Conservation (phyloP, 305 asterid species). For the Galium porrigens region DNA sequence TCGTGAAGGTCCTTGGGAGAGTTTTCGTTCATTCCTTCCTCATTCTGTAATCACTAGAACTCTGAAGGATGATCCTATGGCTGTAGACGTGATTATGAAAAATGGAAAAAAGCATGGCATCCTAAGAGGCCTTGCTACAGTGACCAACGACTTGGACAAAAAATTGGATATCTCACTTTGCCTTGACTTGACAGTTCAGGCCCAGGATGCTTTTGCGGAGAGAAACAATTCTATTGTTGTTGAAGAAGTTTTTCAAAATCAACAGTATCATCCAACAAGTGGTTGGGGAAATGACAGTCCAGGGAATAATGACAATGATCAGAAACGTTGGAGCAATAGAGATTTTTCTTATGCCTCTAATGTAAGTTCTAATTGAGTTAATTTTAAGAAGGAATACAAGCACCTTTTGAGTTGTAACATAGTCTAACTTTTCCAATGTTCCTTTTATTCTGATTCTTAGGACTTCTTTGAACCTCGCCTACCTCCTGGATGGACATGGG, state of each 20-base stretch:
- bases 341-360: constrained; percentile 46
- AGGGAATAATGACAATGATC: constrained; percentile 26
- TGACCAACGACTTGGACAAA: constrained; percentile 75
- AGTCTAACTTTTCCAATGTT: constrained; percentile 9
- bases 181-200: constrained; percentile 27
- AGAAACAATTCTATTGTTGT: constrained; percentile 26
- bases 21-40: constrained; percentile 88
- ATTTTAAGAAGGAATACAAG: constrained; percentile 9
- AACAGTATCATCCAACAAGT: constrained; percentile 32
- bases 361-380: constrained; percentile 23
- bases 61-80: constrained; percentile 64
- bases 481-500: constrained; percentile 60
- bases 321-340: constrained; percentile 48
- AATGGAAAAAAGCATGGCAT: constrained; percentile 81
- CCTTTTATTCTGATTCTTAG: constrained; percentile 19
- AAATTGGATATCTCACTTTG: constrained; percentile 53
- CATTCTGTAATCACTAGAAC: constrained; percentile 61
- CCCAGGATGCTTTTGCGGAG: constrained; percentile 26
- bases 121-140: constrained; percentile 72
- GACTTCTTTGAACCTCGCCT: constrained; percentile 50
- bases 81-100: constrained; percentile 66
- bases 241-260: constrained; percentile 61
- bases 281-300: constrained; percentile 42
- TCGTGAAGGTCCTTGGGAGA: constrained; percentile 86
- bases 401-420: constrained; percentile 3